These are phyloP conservation scores for Dictyostelium discoideum DNA, from an alignment of 78 protist species.

Conservation along the genomic window dicty_2.7 NC_007088.5:6933001-6933500, in stretches of 20 bases:
- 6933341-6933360: background rate
- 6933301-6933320: background rate
- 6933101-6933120: background rate
- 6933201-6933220: background rate
- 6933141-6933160: background rate
- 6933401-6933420: background rate
- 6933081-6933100: background rate
- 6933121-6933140: background rate
- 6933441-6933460: background rate
- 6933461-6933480: background rate
- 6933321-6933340: background rate
- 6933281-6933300: too few species aligned
- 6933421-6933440: background rate
- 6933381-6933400: background rate
- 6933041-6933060: background rate
- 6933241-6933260: background rate
- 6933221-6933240: background rate
- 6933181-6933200: background rate
- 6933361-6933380: background rate
- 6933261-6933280: too few species aligned
- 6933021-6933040: background rate
- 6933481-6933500: background rate
- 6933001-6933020: conserved; percentile 3
- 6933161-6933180: background rate
- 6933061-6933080: background rate